Percentiles rank a stretch among this genome's conserved stretches.
These are phyloP conservation scores for Phytophthora idaei DNA, from an alignment of 352 stramenopile genomes.

Conservation along the genomic window DNA sequence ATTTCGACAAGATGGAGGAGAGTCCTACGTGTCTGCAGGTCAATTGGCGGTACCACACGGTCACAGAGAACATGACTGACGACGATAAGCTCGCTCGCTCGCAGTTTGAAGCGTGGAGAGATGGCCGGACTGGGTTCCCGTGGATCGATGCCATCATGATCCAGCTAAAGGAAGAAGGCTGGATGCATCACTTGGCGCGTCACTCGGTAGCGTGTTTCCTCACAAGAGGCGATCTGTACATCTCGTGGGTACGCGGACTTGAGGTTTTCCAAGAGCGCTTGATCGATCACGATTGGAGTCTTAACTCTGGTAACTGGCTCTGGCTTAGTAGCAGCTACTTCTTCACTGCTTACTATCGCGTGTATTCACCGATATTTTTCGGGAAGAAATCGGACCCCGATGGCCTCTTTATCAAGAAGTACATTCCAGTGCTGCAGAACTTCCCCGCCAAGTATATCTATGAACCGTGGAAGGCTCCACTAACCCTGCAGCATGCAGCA, in stretches of 20 bases:
- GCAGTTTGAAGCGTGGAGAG: constrained; percentile 94
- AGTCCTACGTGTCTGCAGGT: constrained; percentile 93
- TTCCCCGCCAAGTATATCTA: constrained; percentile 97
- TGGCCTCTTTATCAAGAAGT: constrained; percentile 92
- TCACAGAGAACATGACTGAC: constrained; percentile 71
- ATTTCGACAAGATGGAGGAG: constrained; percentile 94
- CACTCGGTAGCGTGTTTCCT: constrained; percentile 99
- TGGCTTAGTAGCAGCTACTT: constrained; percentile 96
- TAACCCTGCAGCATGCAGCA: constrained; percentile 79
- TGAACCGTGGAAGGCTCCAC: constrained; percentile 95
- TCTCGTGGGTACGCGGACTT: constrained; percentile 94
- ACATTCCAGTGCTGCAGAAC: constrained; percentile 89
- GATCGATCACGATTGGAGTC: constrained; percentile 96
- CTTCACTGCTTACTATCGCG: constrained; percentile 98
- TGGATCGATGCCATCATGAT: constrained; percentile 99
- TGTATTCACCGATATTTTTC: constrained; percentile 94
- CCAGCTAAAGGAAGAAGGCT: constrained; percentile 89
- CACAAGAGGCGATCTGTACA: constrained; percentile 96
- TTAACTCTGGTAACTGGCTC: constrained; percentile 98
- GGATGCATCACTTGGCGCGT: constrained; percentile 89
- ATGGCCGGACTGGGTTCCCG: constrained; percentile 95
- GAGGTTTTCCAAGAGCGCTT: constrained; percentile 93
- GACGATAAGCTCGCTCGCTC: constrained; percentile 80
- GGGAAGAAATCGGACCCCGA: constrained; percentile 96
- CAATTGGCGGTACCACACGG: constrained; percentile 81